Base-by-base conservation (phyloP, 1,284 basidiomycete genomes). In the Ceratorhiza oryzae-sativae region DNA sequence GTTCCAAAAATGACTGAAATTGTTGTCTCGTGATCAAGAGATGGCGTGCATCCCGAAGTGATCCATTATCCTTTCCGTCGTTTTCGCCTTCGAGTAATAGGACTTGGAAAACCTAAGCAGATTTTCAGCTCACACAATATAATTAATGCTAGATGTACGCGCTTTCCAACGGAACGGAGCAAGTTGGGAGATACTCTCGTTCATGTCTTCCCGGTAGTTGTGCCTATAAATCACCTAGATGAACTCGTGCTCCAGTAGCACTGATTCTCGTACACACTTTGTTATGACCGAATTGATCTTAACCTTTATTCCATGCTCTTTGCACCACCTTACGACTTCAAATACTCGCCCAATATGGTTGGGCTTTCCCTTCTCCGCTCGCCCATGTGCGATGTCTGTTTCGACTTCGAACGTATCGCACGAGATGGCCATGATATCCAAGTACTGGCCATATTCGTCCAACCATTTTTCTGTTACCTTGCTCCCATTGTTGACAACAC, bases 381-480 rank as follows among this genome's bases (percentile, higher is more conserved):
- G 75, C 6, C 83, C 82, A 48, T 80, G 78, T 15, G 74, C 76
- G 41, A 80, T 30, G 71, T 83, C 83, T 4, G 79, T 80, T 49
- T 83, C 83, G 0, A 68, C 18, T 53, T 81, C 78, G 53, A 84
- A 83, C 27, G 80, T 81, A 58, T 84, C 82, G 46, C 82, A 83
- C 0, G 81, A 82, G 0, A 84, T 80, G 0, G 81, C 82, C 78
- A 83, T 83, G 46, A 83, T 76, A 46, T 84, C 82, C 8, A 83
- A 76, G 71, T 81, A 83, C 73, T 76, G 51, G 0, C 82, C 82
- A 23, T 81, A 83, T 13, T 72, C 75, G 45, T 82, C 80, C 12
- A 83, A 56, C 82, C 82, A 83, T 63, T 77, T 79, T 70, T 83
- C 80, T 0, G 82, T 82, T 32, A 83, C 82, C 75, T 81, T 83